Conservation (phyloP, 257 asterid species). For the Capsicum baccatum region DNA sequence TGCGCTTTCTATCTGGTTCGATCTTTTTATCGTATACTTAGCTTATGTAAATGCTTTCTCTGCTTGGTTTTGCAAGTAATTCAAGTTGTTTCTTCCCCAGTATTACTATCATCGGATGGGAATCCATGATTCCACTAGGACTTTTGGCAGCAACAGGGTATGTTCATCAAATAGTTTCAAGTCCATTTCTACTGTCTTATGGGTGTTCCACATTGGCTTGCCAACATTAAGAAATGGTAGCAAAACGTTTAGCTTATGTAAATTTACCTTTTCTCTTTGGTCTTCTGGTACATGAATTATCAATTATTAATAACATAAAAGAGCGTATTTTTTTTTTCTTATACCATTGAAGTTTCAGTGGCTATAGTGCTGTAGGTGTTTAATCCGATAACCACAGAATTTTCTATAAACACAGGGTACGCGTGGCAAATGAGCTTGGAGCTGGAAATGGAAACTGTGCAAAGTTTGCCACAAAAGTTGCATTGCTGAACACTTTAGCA, state of each 20-base stretch:
- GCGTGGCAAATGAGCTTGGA: slow-evolving; percentile 72
- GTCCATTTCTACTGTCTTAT: not conserved
- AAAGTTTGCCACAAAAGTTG: slow-evolving; percentile 51
- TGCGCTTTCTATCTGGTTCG: slow-evolving; percentile 68
- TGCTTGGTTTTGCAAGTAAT: slow-evolving; percentile 15
- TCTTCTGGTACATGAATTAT: not conserved
- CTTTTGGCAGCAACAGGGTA: slow-evolving; percentile 76
- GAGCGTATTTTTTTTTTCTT: not conserved
- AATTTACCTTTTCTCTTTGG: not conserved
- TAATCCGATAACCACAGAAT: not conserved
- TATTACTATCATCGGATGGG: slow-evolving; percentile 61
- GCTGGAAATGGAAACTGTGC: slow-evolving; percentile 58
- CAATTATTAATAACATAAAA: not conserved
- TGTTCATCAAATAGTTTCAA: slow-evolving; percentile 19
- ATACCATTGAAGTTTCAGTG: not conserved
- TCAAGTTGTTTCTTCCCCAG: slow-evolving; percentile 39
- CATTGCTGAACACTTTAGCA: slow-evolving; percentile 49
- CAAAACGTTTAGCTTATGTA: not conserved
- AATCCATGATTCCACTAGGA: slow-evolving; percentile 68
- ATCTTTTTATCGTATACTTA: slow-evolving; percentile 18
- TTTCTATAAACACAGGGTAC: slow-evolving; percentile 47
- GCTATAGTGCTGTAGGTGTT: not conserved
- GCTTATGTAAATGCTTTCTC: not conserved
- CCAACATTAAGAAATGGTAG: not conserved
- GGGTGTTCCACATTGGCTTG: not conserved